Evolutionary conservation across 75 land plant genomes (phyloP).

Genomic region (Selaginella moellendorffii): DNA sequence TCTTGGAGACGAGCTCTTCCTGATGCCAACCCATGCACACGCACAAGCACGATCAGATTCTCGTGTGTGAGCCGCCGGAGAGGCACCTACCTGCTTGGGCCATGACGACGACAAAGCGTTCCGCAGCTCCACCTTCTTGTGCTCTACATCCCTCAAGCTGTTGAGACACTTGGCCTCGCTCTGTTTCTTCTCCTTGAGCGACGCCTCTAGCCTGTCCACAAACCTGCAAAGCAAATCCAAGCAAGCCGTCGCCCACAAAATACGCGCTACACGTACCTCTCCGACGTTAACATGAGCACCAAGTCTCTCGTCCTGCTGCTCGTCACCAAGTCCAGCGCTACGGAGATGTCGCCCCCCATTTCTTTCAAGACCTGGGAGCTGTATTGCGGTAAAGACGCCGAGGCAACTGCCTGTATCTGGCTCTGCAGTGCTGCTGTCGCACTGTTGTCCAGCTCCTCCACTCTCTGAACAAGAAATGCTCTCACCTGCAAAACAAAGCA

Average conservation of each 20-base stretch:
- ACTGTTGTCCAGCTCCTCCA: slow-evolving; percentile 50
- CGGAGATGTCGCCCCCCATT: slow-evolving; percentile 53
- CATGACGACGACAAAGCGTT: slow-evolving; percentile 63
- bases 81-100: slow-evolving; percentile 68
- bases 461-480: slow-evolving; percentile 63
- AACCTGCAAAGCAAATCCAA: slow-evolving; percentile 28
- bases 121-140: slow-evolving; percentile 60
- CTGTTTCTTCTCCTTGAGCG: slow-evolving; percentile 71
- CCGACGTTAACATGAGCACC: slow-evolving; percentile 73
- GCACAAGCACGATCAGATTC: background rate
- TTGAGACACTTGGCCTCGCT: slow-evolving; percentile 63
- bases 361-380: slow-evolving; percentile 42
- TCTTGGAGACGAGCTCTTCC: slow-evolving; percentile 66
- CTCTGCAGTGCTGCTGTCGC: slow-evolving; percentile 68
- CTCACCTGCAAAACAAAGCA: slow-evolving; percentile 36
- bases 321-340: slow-evolving; percentile 58
- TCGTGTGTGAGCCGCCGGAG: too few species aligned
- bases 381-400: slow-evolving; percentile 61
- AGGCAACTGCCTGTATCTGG: slow-evolving; percentile 82
- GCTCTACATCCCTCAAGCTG: slow-evolving; percentile 43
- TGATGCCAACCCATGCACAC: slow-evolving; percentile 16
- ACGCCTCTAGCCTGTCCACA: slow-evolving; percentile 54
- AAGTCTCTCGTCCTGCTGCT: slow-evolving; percentile 68
- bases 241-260: too few species aligned
- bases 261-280: slow-evolving; percentile 31